Conservation (phyloP, 2,329 filamentous ascomycete species). For the Diaporthe vaccinii region DNA sequence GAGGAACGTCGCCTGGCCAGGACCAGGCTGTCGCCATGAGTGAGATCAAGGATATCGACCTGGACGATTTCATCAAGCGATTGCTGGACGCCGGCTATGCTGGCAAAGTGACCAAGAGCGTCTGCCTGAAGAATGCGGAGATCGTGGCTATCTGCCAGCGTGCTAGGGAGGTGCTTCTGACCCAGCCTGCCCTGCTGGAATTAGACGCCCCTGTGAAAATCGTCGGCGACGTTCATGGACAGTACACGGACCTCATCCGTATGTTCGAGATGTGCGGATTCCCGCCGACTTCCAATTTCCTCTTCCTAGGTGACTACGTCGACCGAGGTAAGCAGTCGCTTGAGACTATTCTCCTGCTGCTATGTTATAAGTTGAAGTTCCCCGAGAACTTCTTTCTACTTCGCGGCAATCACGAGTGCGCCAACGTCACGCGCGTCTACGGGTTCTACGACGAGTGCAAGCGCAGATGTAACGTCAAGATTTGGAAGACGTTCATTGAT, state of each 20-base stretch:
- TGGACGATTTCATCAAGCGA: constrained; percentile 97
- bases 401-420: constrained; percentile 95
- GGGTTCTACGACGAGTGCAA: constrained; percentile 99
- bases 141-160: constrained; percentile 94
- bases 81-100: constrained; percentile 95
- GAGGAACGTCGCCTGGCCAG: constrained; percentile 60
- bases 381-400: constrained; percentile 98
- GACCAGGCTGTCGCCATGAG: constrained; percentile 82
- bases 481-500: constrained; percentile 98
- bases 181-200: constrained; percentile 92
- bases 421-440: constrained; percentile 94
- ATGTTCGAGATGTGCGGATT: constrained; percentile 99
- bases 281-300: constrained; percentile 89
- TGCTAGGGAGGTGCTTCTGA: constrained; percentile 89
- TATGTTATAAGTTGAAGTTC: constrained; percentile 98
- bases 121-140: constrained; percentile 97
- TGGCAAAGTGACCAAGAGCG: constrained; percentile 96
- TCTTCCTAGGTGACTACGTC: constrained; percentile 97
- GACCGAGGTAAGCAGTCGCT: constrained; percentile 96
- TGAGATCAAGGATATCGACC: constrained; percentile 90
- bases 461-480: constrained; percentile 93
- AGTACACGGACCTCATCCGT: constrained; percentile 95
- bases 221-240: constrained; percentile 95
- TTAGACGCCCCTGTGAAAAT: constrained; percentile 97
- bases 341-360: constrained; percentile 90